These are phyloP conservation scores for Apiotrichum laibachii DNA, from an alignment of 1,284 basidiomycete genomes.

Conservation along the genomic window DNA sequence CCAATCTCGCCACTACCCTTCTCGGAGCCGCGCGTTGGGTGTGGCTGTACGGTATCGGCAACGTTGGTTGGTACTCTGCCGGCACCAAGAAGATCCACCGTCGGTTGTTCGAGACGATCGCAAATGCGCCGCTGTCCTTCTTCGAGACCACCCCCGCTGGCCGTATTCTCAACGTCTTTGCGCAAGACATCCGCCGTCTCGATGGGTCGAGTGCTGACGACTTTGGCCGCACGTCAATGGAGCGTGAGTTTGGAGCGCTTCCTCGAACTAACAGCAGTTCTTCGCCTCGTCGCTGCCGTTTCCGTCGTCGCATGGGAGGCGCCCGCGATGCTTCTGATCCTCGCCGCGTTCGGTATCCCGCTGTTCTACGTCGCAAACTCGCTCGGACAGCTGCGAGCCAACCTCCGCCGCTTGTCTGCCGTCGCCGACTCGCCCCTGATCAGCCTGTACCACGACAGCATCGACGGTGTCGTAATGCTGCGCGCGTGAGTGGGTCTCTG, in stretches of 20 bases:
- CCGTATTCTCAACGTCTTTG: conserved; percentile 54
- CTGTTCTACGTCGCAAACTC: conserved; percentile 33
- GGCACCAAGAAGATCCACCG: conserved; percentile 64
- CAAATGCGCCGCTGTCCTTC: conserved; percentile 68
- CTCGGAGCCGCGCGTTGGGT: conserved; percentile 41
- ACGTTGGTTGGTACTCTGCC: conserved; percentile 59
- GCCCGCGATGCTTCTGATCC: conserved; percentile 35
- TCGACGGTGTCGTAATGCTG: conserved; percentile 53
- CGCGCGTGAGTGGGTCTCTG: conserved; percentile 45
- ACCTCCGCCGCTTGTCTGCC: conserved; percentile 41
- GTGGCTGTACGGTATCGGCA: conserved; percentile 47
- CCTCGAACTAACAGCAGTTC: not conserved
- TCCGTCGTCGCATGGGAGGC: conserved; percentile 29
- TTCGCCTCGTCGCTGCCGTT: conserved; percentile 18
- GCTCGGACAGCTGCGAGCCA: conserved; percentile 45
- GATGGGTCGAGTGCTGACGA: conserved; percentile 57
- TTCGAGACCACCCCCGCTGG: conserved; percentile 82
- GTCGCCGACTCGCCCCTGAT: conserved; percentile 51
- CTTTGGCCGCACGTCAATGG: conserved; percentile 62
- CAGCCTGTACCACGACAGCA: conserved; percentile 52
- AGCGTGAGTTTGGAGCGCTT: conserved; percentile 40
- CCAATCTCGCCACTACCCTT: conserved; percentile 22
- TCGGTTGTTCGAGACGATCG: conserved; percentile 58
- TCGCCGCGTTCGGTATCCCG: conserved; percentile 31
- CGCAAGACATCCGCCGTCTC: conserved; percentile 59